Conservation (phyloP, 1,284 basidiomycete species). For the Kwoniella shivajii region DNA sequence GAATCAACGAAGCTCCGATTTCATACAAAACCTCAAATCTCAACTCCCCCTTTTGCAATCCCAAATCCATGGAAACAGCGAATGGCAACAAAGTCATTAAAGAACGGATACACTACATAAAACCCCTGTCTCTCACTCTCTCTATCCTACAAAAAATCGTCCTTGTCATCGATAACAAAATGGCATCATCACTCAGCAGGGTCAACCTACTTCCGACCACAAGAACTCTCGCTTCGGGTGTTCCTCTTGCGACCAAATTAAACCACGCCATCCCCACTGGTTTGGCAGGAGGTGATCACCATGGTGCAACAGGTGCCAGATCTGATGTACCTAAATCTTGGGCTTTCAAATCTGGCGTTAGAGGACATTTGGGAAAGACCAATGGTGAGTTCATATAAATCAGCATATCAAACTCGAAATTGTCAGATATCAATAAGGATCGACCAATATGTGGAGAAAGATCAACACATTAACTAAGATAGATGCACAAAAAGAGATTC, state of each 20-base stretch:
- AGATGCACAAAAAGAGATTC: background rate
- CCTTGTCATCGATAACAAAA: constrained; percentile 7
- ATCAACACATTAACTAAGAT: background rate
- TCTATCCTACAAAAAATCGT: background rate
- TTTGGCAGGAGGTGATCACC: constrained; percentile 61
- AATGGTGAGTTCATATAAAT: constrained; percentile 63
- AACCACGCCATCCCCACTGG: constrained; percentile 80
- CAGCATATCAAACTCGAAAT: background rate
- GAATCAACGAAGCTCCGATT: constrained; percentile 16
- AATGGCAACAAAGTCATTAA: background rate
- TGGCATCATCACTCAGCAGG: constrained; percentile 29
- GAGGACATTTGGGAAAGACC: constrained; percentile 60
- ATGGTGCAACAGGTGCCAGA: constrained; percentile 62
- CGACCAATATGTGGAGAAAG: background rate
- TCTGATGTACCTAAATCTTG: constrained; percentile 69
- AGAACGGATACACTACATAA: background rate
- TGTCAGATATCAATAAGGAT: background rate
- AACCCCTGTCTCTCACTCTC: background rate
- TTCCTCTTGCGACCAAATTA: constrained; percentile 95
- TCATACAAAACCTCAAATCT: background rate
- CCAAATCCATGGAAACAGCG: too few species aligned
- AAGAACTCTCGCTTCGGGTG: constrained; percentile 76
- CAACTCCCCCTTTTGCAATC: too few species aligned
- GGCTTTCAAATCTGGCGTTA: constrained; percentile 57
- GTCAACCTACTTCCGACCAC: constrained; percentile 80